Conservation (phyloP, 2,329 filamentous ascomycete genomes). For the Verticillium alfalfae region DNA sequence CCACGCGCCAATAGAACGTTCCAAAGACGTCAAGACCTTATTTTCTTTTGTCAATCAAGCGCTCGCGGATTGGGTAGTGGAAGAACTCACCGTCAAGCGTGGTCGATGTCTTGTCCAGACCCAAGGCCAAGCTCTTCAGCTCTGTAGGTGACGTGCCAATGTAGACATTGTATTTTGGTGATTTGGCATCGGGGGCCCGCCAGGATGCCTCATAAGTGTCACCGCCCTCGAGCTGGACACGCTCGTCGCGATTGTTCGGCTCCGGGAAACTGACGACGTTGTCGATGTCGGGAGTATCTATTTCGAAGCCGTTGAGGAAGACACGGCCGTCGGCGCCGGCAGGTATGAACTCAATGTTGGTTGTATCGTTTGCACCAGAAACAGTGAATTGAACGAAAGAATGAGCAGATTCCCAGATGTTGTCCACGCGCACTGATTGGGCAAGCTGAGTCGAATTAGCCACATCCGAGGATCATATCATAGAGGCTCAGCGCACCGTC, state of each 20-base stretch:
- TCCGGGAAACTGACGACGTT: constrained; percentile 19
- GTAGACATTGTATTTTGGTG: constrained; percentile 19
- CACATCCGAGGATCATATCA: too few species aligned
- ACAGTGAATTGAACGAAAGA: constrained; percentile 20
- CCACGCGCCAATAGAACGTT: constrained; percentile 24
- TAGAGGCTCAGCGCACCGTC: not conserved
- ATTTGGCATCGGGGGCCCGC: constrained; percentile 12
- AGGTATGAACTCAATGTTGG: constrained; percentile 18
- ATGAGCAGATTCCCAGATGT: constrained; percentile 21
- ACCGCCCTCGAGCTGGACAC: constrained; percentile 11
- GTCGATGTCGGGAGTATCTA: constrained; percentile 16
- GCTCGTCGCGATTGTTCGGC: constrained; percentile 21
- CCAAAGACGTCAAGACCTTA: constrained; percentile 15
- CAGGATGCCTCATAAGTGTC: constrained; percentile 14
- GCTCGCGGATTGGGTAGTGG: not conserved
- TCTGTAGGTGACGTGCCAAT: constrained; percentile 12
- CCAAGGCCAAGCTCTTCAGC: constrained; percentile 11
- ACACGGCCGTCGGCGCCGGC: constrained; percentile 13
- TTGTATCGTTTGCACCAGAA: constrained; percentile 10
- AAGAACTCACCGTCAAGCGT: constrained; percentile 4
- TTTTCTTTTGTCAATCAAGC: not conserved
- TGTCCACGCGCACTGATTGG: constrained; percentile 20
- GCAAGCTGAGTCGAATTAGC: constrained; percentile 4
- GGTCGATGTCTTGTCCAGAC: constrained; percentile 4
- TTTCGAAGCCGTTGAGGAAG: constrained; percentile 24